phyloP scores from a whole-genome alignment of 495 filamentous ascomycete genomes.

The Neurospora sp. region DNA sequence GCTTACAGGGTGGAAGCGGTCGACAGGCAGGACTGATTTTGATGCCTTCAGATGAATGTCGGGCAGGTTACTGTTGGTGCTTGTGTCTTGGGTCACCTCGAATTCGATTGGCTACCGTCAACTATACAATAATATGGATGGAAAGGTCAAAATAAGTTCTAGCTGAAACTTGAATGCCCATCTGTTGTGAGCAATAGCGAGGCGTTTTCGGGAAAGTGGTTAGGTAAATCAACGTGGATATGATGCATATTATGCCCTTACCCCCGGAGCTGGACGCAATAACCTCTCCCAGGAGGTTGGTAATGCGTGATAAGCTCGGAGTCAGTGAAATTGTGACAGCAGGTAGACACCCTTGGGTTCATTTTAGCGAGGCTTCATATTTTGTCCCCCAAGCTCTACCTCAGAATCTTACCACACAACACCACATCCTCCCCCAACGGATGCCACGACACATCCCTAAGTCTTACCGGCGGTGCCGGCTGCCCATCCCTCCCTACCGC shows the following conservation, averaged over 20 bases:
- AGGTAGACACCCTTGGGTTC: background rate
- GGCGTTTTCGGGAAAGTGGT: background rate
- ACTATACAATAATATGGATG: background rate
- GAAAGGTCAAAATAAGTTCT: background rate
- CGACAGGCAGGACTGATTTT: background rate
- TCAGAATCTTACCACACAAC: slow-evolving; percentile 52
- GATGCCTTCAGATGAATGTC: background rate
- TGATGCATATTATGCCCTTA: background rate
- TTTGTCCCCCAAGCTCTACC: background rate
- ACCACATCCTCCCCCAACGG: slow-evolving; percentile 71
- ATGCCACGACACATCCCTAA: slow-evolving; percentile 59
- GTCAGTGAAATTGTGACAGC: background rate
- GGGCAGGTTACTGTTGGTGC: background rate
- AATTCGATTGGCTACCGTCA: background rate
- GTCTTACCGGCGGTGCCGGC: slow-evolving; percentile 47
- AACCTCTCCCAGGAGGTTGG: background rate
- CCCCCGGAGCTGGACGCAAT: background rate
- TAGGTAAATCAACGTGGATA: background rate
- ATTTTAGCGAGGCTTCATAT: background rate
- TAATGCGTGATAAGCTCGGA: background rate
- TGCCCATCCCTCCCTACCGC: slow-evolving; percentile 38
- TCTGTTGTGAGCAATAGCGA: background rate
- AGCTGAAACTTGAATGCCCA: background rate
- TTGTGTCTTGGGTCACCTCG: background rate
- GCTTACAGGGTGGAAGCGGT: background rate